Evolutionary conservation across 1,284 basidiomycete species (phyloP).

Genomic region (Sparassis latifolia): DNA sequence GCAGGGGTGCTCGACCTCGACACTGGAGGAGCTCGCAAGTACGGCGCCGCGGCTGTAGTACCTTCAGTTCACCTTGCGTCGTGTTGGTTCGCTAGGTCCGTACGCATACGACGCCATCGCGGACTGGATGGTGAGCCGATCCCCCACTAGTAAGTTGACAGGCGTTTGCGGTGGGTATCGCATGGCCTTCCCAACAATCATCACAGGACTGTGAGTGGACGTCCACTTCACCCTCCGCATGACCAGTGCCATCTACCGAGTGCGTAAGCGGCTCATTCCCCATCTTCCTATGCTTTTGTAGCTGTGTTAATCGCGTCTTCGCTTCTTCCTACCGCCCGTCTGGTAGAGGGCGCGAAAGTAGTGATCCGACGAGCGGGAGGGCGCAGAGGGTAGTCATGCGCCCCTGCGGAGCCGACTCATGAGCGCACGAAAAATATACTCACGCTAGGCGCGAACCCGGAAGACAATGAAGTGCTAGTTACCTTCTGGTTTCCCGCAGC

Average conservation of each 20-base stretch:
- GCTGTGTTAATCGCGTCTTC: constrained; percentile 50
- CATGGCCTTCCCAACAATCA: constrained; percentile 64
- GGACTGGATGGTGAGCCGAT: no score
- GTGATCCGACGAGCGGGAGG: constrained; percentile 23
- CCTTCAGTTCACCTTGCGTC: no score
- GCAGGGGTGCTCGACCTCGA: no score
- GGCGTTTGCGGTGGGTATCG: constrained; percentile 58
- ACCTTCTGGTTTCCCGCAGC: constrained; percentile 26
- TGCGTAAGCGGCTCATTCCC: constrained; percentile 4
- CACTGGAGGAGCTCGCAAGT: no score
- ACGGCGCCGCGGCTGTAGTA: no score
- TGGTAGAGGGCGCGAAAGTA: constrained; percentile 40
- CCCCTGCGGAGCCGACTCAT: no score
- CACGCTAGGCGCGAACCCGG: constrained; percentile 9
- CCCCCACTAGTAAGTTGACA: constrained; percentile 16
- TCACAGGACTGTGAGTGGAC: constrained; percentile 43
- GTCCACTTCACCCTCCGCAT: constrained; percentile 2
- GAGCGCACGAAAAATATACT: no score
- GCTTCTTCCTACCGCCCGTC: constrained; percentile 50
- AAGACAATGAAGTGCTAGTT: constrained; percentile 1
- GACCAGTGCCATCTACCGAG: constrained; percentile 1
- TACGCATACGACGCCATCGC: no score
- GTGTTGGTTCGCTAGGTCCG: no score
- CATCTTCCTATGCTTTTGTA: constrained; percentile 21
- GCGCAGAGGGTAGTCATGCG: no score